Evolutionary conservation across 1,284 basidiomycete genomes (phyloP), one percentile per base, ranked within the genome.

Genomic region (Grifola frondosa): DNA sequence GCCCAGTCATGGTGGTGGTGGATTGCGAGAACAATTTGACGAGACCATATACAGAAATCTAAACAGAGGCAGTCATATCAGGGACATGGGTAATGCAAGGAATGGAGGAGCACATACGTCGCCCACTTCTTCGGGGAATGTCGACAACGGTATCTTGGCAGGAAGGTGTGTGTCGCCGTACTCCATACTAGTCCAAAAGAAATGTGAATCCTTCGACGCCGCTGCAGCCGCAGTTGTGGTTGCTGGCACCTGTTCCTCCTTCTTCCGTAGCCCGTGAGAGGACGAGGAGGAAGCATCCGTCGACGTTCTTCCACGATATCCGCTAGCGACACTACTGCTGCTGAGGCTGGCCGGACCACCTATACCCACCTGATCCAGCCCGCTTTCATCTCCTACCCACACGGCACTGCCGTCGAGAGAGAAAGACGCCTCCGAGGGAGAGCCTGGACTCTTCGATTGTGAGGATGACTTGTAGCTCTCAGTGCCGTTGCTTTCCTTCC

Each of bases 81-180:
- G n/a, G n/a, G n/a, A n/a, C n/a, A n/a, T n/a, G n/a, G n/a, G 21
- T 10, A 32, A 35, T 46, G 25, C n/a, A 42, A 13, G 42, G 41
- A 37, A 38, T 21, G 35, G 61, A 25, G 46, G 10, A 5, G 1
- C 50, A 73, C 86, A 64, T 60, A 95, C 93, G 64, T 97, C 95
- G 42, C 95, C 95, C 42, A 99, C 91, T 74, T 99, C 95, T 62
- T 96, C 91, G 0, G 88, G 77, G 60, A 95, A 95, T 1, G 85
- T 88, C 11, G 82, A 79, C 40, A 95, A 69, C 2, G 93, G 93
- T 59, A 96, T 81, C 57, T 90, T 84, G 57, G 96, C 91, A 9
- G 92, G 92, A 24, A 95, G 66, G 16, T 80, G 78, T 49, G 91
- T 80, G 48, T 81, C 75, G 61, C 83, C 84, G 66, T 93, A 97